Percentiles rank a stretch among this genome's conserved stretches.
These are phyloP conservation scores for Leccinum angustisporum DNA, from an alignment of 1,284 basidiomycete species.

Conservation along the genomic window DNA sequence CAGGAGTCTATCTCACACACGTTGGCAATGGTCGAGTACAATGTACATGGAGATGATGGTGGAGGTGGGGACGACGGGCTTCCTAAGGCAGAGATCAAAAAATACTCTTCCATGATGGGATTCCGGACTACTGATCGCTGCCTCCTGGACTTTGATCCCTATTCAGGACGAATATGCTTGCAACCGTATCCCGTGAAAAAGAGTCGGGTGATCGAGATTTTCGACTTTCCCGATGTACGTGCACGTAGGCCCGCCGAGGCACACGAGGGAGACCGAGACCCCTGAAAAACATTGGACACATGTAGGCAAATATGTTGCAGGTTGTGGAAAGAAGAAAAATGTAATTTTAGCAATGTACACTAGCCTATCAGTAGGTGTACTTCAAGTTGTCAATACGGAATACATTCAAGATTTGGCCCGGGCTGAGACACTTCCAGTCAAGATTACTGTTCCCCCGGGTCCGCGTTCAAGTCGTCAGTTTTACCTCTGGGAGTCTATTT, in stretches of 20 bases:
- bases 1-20: background rate
- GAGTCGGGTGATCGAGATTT: background rate
- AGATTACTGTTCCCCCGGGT: background rate
- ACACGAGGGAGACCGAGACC: background rate
- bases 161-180: slow-evolving; percentile 20
- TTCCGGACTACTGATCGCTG: background rate
- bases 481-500: too few species aligned
- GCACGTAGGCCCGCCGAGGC: background rate
- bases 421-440: background rate
- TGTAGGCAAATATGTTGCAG: background rate
- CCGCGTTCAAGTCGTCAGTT: background rate
- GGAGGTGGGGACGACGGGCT: background rate
- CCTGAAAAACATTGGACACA: background rate
- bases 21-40: slow-evolving; percentile 17
- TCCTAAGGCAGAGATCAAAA: background rate
- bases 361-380: background rate
- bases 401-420: background rate
- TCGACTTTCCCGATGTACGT: background rate
- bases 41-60: background rate
- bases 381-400: background rate
- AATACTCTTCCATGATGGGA: slow-evolving; percentile 7
- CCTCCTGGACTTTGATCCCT: slow-evolving; percentile 26
- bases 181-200: background rate
- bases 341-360: background rate
- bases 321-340: background rate